Evolutionary conservation across 768 basidiomycete species (phyloP).

Genomic region (Tulasnella sp.): DNA sequence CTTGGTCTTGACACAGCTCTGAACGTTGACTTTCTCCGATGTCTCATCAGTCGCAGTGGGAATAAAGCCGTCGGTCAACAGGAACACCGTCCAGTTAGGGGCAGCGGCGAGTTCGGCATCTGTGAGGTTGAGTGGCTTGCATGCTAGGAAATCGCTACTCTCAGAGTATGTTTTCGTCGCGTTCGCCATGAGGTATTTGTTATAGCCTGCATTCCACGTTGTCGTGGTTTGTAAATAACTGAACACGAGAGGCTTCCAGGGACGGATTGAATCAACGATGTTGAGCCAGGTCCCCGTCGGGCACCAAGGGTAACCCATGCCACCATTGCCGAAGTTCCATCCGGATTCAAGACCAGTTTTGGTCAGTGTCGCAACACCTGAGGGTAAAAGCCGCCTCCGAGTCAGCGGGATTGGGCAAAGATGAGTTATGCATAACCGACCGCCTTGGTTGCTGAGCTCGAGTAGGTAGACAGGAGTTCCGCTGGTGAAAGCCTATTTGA

Average conservation of each 20-base stretch:
- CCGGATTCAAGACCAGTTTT: background rate
- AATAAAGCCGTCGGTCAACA: background rate
- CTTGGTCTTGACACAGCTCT: background rate
- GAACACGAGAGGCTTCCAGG: background rate
- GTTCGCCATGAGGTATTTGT: background rate
- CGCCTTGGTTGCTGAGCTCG: background rate
- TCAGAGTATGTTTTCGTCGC: background rate
- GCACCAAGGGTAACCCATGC: conserved; percentile 15
- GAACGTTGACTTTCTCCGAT: background rate
- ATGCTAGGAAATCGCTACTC: background rate
- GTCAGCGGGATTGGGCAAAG: background rate
- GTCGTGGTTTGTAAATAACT: background rate
- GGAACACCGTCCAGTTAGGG: background rate
- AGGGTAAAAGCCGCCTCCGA: background rate
- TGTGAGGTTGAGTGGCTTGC: background rate
- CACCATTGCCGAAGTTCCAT: conserved; percentile 10
- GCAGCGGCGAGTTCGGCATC: background rate
- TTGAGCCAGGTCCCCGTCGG: conserved; percentile 5
- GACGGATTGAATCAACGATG: background rate
- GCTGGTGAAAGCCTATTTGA: background rate
- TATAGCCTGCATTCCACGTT: background rate
- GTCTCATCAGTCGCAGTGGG: conserved; percentile 5
- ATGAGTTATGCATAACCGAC: background rate
- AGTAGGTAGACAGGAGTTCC: background rate
- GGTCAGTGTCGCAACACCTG: conserved; percentile 8